Evolutionary conservation across 2,329 filamentous ascomycete genomes (phyloP), one percentile per base, ranked within the genome.

Genomic region (Pseudogymnoascus sp.): DNA sequence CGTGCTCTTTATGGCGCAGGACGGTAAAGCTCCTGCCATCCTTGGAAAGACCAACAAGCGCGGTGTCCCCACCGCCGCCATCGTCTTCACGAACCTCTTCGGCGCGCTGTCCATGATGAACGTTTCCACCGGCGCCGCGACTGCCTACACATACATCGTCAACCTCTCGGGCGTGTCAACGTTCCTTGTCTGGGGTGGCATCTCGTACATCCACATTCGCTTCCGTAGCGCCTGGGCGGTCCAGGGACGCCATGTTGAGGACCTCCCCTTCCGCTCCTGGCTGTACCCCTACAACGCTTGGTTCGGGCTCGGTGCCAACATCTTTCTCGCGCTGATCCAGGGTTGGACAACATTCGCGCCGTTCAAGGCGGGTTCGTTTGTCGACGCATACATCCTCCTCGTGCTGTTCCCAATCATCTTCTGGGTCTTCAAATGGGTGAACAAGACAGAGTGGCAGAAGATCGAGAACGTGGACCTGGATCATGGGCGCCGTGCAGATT

Each of bases 101-200:
- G 88, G 87, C 8, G 79, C 85, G 4, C 74, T 90, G n/a, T 83
- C 84, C n/a, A 83, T 90, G 80, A 88, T 90, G 83, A 90, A 89
- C 66, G 74, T 88, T 34, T 85, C 80, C 37, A 87, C 86, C 0
- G 86, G 85, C 6, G 85, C 86, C 0, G 79, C 81, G 43, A 78
- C 81, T 63, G 86, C 85, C 0, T 90, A 89, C 70, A 72, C 71
- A 6, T 89, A 89, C 72, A 88, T 90, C 62, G 83, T 90, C 67
- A 89, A 88, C 67, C 75, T 89, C 0, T 83, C 79, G 5, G 87
- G 87, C 3, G 85, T 89, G 1, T 85, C 84, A 37, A 88, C 86
- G 0, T 90, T 90, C 68, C 70, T 90, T 2, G 87, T 89, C 41
- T 90, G 87, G 87, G 87, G 78, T 2, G 79, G 79, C 37, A 90